Evolutionary conservation across 108 stramenopile species (phyloP), one percentile per base, ranked within the genome.

Genomic region (Schizochytrium sp.): DNA sequence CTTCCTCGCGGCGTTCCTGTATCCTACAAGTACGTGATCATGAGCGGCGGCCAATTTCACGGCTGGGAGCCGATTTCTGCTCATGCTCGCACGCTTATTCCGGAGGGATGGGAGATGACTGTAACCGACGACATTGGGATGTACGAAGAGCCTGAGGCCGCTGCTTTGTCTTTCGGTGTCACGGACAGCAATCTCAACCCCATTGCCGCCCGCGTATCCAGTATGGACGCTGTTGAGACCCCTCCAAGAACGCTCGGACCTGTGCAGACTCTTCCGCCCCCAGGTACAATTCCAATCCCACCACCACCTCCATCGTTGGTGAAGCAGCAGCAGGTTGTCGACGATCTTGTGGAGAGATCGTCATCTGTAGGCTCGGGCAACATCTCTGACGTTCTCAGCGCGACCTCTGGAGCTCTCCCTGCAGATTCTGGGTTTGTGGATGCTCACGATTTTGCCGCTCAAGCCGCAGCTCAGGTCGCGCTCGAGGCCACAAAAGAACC

Each of bases 41-140:
- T 91, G 72, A 92, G 93, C 87, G 93, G 92, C 53, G 93, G 93
- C 5, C 92, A 92, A 61, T 92, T 93, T 58, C 92, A 93, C 59
- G 89, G 91, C 42, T 93, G 92, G 92, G 92, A 93, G 61, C 45
- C 89, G 4, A 61, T 64, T 60, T n/a, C 53, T 42, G 76, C 76
- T 5, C 76, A 83, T n/a, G 76, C 76, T 8, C 47, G 76, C 2
- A 53, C 55, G 28, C n/a, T 83, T 40, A 53, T 83, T 5, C 76
- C 76, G 45, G 76, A 83, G 47, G 76, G 76, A 5, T 55, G 76
- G 47, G 76, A 83, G 47, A 83, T 83, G 76, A 55, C 47, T 38
- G 76, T 83, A 13, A 55, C 53, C 2, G 76, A 83, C n/a, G 76
- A 83, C 15, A 83, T 83, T 2, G 76, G 76, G 15, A 55, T 83